Evolutionary conservation across 768 basidiomycete genomes (phyloP).

Genomic region (Mycena indigotica): DNA sequence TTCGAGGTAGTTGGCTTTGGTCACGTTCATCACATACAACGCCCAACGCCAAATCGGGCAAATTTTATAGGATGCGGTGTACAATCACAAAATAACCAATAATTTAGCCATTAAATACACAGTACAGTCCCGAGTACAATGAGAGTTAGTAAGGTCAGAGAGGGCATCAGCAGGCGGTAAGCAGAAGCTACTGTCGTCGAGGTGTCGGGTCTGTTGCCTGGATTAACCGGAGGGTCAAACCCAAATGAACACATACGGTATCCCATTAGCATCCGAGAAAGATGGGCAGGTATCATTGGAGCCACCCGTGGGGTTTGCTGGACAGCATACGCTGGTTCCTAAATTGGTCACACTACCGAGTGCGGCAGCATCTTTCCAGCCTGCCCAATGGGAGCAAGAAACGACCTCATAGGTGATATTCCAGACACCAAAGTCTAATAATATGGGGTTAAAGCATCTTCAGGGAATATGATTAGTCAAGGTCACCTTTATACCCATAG

Average conservation of each 20-base stretch:
- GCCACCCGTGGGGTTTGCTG: constrained; percentile 58
- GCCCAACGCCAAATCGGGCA: not conserved
- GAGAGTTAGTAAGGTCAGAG: constrained; percentile 3
- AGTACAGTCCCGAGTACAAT: not conserved
- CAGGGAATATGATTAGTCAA: not conserved
- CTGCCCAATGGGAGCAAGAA: constrained; percentile 68
- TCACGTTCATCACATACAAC: constrained; percentile 19
- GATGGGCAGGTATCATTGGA: constrained; percentile 63
- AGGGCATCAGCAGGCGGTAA: constrained; percentile 17
- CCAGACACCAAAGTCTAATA: constrained; percentile 80
- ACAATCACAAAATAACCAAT: too few relatives aligned
- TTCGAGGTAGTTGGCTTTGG: constrained; percentile 35
- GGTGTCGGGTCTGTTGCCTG: constrained; percentile 40
- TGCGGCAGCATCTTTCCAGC: constrained; percentile 57
- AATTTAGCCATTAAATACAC: too few relatives aligned
- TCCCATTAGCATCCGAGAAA: constrained; percentile 65
- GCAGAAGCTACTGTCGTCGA: constrained; percentile 26
- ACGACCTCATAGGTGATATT: constrained; percentile 73
- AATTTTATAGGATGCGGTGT: not conserved
- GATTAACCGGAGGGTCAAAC: not conserved
- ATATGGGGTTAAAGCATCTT: constrained; percentile 33
- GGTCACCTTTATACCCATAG: constrained; percentile 57
- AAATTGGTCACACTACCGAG: constrained; percentile 67
- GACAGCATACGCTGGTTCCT: constrained; percentile 69
- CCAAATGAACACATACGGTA: constrained; percentile 52